These are phyloP conservation scores for Primulina eburnea DNA, from an alignment of 257 asterid species.

Conservation along the genomic window DNA sequence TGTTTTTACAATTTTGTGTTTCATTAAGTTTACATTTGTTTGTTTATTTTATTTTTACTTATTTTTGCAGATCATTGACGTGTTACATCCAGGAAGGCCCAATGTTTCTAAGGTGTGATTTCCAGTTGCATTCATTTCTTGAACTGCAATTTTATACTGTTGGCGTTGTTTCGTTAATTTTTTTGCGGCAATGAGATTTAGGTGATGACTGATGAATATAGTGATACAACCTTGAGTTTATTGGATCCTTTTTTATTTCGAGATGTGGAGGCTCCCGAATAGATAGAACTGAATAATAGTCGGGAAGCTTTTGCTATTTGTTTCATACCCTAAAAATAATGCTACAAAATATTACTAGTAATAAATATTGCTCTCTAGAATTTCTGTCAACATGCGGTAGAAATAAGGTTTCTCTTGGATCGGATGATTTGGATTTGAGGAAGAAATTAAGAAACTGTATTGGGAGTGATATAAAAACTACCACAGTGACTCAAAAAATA, in stretches of 20 bases:
- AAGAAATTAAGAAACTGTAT: no score
- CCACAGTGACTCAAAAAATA: no score
- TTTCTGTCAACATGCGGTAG: background rate
- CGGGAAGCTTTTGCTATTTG: background rate
- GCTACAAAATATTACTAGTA: background rate
- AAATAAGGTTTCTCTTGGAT: no score
- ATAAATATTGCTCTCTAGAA: background rate
- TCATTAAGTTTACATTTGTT: background rate
- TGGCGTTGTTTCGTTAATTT: background rate
- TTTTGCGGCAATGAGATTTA: background rate
- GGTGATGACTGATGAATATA: background rate
- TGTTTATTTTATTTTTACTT: background rate
- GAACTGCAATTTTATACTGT: background rate
- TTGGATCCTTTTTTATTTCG: background rate
- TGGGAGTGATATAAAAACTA: no score
- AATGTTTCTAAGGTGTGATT: constrained; percentile 62
- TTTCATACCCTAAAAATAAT: no score
- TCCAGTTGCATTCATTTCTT: background rate
- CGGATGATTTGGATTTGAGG: no score
- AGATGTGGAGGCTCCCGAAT: background rate
- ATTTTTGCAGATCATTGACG: constrained; percentile 46
- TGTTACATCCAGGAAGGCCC: constrained; percentile 69
- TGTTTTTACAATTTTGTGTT: background rate
- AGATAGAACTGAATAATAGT: background rate
- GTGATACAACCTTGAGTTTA: background rate